Evolutionary conservation across 345 rosid species (phyloP).

Genomic region (Orychophragmus violaceus): DNA sequence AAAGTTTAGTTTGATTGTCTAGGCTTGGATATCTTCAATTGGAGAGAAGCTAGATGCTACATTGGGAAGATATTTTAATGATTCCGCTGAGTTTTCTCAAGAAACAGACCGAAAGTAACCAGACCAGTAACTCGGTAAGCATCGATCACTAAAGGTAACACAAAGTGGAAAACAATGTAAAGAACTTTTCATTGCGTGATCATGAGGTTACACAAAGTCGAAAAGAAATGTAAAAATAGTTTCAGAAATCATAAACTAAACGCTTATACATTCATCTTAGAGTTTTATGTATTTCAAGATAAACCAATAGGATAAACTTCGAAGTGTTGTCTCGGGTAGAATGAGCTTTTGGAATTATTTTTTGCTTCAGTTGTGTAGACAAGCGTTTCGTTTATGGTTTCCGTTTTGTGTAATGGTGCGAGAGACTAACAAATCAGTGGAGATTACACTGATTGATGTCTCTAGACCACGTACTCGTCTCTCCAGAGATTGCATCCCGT

Average conservation of each 20-base stretch:
- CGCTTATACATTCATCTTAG: not conserved
- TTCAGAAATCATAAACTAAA: not conserved
- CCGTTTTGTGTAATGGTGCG: slow-evolving; percentile 20
- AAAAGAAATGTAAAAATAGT: slow-evolving; percentile 4
- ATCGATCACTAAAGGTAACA: not conserved
- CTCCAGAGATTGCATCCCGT: slow-evolving; percentile 75
- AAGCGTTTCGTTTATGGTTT: slow-evolving; percentile 14
- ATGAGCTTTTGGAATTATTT: not conserved
- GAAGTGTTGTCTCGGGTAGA: slow-evolving; percentile 1
- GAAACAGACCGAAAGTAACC: slow-evolving; percentile 2
- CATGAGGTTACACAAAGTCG: slow-evolving; percentile 7
- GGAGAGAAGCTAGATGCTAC: slow-evolving; percentile 85
- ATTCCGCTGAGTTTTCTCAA: not conserved
- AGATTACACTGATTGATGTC: slow-evolving; percentile 82
- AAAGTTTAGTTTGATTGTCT: slow-evolving; percentile 15
- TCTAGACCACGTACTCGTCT: slow-evolving; percentile 79
- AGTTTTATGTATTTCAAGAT: not conserved
- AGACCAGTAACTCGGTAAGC: not conserved
- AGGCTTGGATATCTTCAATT: slow-evolving; percentile 80
- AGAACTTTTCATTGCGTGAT: not conserved
- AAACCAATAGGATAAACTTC: not conserved
- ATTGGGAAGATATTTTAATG: slow-evolving; percentile 38
- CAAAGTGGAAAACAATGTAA: slow-evolving; percentile 1
- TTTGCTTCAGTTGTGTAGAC: slow-evolving; percentile 7
- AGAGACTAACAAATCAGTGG: slow-evolving; percentile 48